Conservation (phyloP, 495 filamentous ascomycete species). For the Tuber aestivum region DNA sequence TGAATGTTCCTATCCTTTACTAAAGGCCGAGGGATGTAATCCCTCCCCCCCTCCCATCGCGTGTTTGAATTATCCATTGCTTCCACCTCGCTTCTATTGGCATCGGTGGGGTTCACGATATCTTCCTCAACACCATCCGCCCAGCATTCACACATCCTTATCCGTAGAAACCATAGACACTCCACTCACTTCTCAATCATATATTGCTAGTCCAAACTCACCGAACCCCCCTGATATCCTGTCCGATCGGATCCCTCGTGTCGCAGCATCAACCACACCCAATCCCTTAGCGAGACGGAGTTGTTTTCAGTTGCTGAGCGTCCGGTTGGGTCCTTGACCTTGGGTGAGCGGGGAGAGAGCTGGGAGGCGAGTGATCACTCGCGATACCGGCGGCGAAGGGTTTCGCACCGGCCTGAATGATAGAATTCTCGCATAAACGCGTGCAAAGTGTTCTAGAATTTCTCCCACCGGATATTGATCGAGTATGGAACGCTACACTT, state of each 20-base stretch:
- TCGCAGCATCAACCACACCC: background rate
- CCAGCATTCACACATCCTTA: background rate
- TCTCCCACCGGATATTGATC: background rate
- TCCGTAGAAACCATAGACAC: background rate
- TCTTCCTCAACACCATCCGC: background rate
- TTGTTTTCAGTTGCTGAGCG: background rate
- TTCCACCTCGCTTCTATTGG: background rate
- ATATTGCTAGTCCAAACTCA: background rate
- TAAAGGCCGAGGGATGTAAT: too few species aligned
- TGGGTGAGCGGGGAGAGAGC: background rate
- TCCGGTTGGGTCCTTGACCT: background rate
- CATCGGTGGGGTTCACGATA: background rate
- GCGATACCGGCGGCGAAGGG: background rate
- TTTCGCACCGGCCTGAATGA: background rate
- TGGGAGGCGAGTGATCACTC: background rate
- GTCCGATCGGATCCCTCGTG: background rate
- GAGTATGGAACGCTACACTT: background rate
- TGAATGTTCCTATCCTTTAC: background rate
- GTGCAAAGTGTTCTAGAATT: background rate
- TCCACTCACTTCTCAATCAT: background rate
- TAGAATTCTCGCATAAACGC: background rate
- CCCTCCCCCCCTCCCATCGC: too few species aligned
- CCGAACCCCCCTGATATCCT: background rate
- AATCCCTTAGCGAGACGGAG: background rate
- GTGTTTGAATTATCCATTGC: background rate